These are phyloP conservation scores for Fusarium sp. DNA, from an alignment of 2,329 filamentous ascomycete genomes.

Conservation along the genomic window DNA sequence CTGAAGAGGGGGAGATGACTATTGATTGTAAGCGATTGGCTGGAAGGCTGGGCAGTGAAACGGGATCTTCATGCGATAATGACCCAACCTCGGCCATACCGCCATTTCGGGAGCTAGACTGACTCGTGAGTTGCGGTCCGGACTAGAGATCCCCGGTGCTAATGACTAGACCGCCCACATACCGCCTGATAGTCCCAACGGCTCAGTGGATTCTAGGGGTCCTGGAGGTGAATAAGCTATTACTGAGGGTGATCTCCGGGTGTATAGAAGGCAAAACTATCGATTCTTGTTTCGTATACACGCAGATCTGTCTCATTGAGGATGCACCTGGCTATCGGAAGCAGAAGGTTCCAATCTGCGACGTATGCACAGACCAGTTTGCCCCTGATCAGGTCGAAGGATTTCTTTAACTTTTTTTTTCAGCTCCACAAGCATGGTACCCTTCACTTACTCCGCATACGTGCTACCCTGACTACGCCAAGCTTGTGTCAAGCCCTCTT, in stretches of 20 bases:
- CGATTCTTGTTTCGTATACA: neutral
- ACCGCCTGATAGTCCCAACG: constrained; percentile 9
- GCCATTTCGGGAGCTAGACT: constrained; percentile 27
- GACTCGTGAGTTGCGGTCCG: neutral
- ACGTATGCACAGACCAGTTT: neutral
- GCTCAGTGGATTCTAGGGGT: neutral
- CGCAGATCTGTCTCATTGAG: neutral
- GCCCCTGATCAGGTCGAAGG: neutral
- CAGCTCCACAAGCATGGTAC: too few species aligned
- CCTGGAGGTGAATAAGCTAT: neutral
- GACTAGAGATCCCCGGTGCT: neutral
- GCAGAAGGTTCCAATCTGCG: neutral
- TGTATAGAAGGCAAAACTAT: neutral
- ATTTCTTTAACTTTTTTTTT: neutral
- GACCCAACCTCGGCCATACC: constrained; percentile 27
- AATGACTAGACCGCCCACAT: neutral
- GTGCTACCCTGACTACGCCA: neutral
- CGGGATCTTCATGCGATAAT: neutral
- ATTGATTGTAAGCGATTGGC: constrained; percentile 33
- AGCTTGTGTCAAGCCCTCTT: neutral
- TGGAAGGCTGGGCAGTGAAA: neutral
- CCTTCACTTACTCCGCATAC: too few species aligned
- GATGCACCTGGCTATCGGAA: neutral
- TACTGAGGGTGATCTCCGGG: neutral
- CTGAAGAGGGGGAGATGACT: constrained; percentile 29